Conservation (phyloP, 768 basidiomycete genomes). For the Leccinum uliginosum region DNA sequence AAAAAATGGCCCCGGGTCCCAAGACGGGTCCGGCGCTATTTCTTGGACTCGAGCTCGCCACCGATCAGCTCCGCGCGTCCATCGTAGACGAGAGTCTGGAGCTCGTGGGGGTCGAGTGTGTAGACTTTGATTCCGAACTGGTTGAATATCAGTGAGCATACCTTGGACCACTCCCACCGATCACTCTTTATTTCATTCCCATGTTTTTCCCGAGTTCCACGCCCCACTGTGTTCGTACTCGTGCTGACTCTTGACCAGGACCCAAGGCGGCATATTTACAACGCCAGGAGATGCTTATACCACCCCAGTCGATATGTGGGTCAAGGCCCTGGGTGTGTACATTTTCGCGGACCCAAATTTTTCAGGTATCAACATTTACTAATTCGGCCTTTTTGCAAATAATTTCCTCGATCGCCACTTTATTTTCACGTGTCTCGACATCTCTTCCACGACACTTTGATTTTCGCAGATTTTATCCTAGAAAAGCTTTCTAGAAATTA, state of each 20-base stretch:
- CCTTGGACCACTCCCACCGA: not conserved
- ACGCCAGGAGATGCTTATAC: slow-evolving; percentile 84
- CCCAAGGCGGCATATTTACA: slow-evolving; percentile 82
- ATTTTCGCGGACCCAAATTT: slow-evolving; percentile 57
- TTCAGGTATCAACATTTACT: slow-evolving; percentile 36
- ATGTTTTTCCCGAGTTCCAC: not conserved
- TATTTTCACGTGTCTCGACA: slow-evolving; percentile 21
- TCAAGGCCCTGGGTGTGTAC: slow-evolving; percentile 68
- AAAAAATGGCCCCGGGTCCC: slow-evolving; percentile 31
- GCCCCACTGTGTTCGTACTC: slow-evolving; percentile 6
- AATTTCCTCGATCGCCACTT: slow-evolving; percentile 31
- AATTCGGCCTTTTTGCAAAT: slow-evolving; percentile 30
- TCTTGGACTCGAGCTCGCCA: slow-evolving; percentile 81
- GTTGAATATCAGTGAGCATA: slow-evolving; percentile 74
- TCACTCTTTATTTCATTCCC: not conserved
- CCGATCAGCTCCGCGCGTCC: slow-evolving; percentile 78
- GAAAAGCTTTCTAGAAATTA: slow-evolving; percentile 69
- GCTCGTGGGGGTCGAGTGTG: slow-evolving; percentile 74
- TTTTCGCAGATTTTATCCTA: slow-evolving; percentile 58
- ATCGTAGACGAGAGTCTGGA: slow-evolving; percentile 82
- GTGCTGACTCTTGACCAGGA: slow-evolving; percentile 43
- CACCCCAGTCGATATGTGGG: slow-evolving; percentile 89
- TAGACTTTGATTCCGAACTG: slow-evolving; percentile 80
- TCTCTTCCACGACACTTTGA: slow-evolving; percentile 2
- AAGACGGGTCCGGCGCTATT: slow-evolving; percentile 56